A percentile compares a stretch with the other conserved stretches of the same genome.
These are phyloP conservation scores for Lichtheimia ramosa DNA, from an alignment of 371 early-diverging fungal genomes.

Conservation along the genomic window DNA sequence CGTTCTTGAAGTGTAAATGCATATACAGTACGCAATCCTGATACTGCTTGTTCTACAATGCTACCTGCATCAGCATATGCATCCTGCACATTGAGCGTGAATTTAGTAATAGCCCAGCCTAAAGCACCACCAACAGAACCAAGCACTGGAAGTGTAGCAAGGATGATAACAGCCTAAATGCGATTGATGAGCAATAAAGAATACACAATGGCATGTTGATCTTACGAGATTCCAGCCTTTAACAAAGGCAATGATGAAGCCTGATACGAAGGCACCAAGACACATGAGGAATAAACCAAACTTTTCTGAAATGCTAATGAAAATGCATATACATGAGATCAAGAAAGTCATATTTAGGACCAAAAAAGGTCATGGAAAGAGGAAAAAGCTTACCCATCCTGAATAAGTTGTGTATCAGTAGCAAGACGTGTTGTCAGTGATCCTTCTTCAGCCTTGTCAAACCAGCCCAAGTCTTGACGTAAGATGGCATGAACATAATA, in stretches of 20 bases:
- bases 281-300: conserved; percentile 73
- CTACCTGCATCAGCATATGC: conserved; percentile 50
- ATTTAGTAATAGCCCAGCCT: conserved; percentile 66
- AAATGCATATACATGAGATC: no score
- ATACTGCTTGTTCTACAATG: conserved; percentile 68
- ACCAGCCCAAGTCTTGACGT: conserved; percentile 91
- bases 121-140: conserved; percentile 58
- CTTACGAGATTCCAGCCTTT: conserved; percentile 79
- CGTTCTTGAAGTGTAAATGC: conserved; percentile 82
- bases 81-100: conserved; percentile 35
- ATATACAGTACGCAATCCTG: conserved; percentile 85
- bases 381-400: conserved; percentile 59
- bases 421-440: conserved; percentile 76
- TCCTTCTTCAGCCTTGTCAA: conserved; percentile 75
- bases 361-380: no score
- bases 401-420: conserved; percentile 78
- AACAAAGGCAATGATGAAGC: conserved; percentile 85
- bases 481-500: conserved; percentile 76
- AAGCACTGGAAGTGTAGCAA: conserved; percentile 69
- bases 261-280: conserved; percentile 78
- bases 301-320: conserved; percentile 70
- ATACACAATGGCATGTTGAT: no score
- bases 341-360: no score
- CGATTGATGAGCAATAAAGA: no score
- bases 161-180: conserved; percentile 55